These are phyloP conservation scores for Exophiala bonariae DNA, from an alignment of 2,329 filamentous ascomycete genomes.

Conservation along the genomic window DNA sequence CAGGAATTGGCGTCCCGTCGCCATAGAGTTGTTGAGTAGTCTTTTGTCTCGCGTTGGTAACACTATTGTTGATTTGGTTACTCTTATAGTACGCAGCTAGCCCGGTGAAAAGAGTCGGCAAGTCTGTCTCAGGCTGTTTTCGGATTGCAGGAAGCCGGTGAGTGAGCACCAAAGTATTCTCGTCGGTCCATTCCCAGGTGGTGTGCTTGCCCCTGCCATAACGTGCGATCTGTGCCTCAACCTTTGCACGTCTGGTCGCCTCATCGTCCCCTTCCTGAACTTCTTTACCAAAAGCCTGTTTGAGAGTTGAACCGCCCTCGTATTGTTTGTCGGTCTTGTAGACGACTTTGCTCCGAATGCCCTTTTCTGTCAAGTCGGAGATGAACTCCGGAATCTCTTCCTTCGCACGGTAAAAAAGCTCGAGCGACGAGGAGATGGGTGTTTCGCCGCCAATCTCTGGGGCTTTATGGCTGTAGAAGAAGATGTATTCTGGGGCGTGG, in stretches of 20 bases:
- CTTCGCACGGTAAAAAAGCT: conserved; percentile 47
- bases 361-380: conserved; percentile 43
- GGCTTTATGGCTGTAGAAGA: conserved; percentile 48
- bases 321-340: conserved; percentile 49
- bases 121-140: conserved; percentile 46
- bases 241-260: conserved; percentile 41
- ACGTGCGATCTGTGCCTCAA: conserved; percentile 51
- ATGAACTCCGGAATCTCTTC: conserved; percentile 51
- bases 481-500: conserved; percentile 53
- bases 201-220: conserved; percentile 49
- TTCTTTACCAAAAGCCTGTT: conserved; percentile 49
- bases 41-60: conserved; percentile 31
- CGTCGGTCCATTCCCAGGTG: conserved; percentile 51
- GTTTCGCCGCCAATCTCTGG: conserved; percentile 42
- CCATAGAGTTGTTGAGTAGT: conserved; percentile 45
- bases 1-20: conserved; percentile 49
- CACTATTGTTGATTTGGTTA: conserved; percentile 20
- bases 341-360: conserved; percentile 42
- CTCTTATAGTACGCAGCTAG: conserved; percentile 49
- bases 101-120: conserved; percentile 50
- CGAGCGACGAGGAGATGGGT: conserved; percentile 50
- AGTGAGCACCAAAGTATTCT: conserved; percentile 39
- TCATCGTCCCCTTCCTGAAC: conserved; percentile 47
- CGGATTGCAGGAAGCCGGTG: conserved; percentile 49
- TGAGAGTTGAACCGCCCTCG: conserved; percentile 48